Base-by-base conservation (phyloP, 2,329 filamentous ascomycete species). In the Epichloe coenophiala region DNA sequence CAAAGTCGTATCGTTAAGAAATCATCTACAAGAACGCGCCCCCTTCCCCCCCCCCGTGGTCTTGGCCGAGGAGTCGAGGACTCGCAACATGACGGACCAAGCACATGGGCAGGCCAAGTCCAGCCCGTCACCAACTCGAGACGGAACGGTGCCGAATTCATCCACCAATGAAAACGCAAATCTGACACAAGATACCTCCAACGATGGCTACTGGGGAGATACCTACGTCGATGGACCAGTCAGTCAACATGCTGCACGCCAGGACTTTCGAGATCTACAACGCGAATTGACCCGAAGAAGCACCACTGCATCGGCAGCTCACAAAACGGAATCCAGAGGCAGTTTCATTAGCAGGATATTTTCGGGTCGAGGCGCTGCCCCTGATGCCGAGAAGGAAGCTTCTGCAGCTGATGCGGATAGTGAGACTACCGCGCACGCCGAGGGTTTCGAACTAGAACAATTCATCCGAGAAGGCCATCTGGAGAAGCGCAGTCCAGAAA, bases 381-480 rank as follows among this genome's bases (percentile, higher is more conserved):
- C 41, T 35, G 49, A 53, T 31, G 42, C 17, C 35, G 54, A 52
- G 7, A 46, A 53, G 41, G 21, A 49, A 31, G n/a, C 31, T 9
- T 31, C 27, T 31, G 27, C 27, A 31, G 27, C 3, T 38, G 38
- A 47, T 42, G 45, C 45, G 8, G 45, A 48, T 21, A 51, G 49
- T 38, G 49, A 51, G 19, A 39, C 37, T 13, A 44, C 45, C 2
- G 45, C 39, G n/a, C 45, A 39, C 35, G 71, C 77, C 2, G 76
- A 79, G 1, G 80, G 77, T 3, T 88, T 90, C 55, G 76, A 85
- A 53, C 72, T 90, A 1, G 77, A 76, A 36, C 70, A 80, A 12
- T 90, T 90, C 61, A 77, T 90, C 66, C 76, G 79, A 45, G 80
- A 86, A 53, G 86, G 86, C 1, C 83, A 86, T 58, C 82, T 89